Evolutionary conservation across 352 stramenopile genomes (phyloP), one percentile per base, ranked within the genome.

Genomic region (Globisporangium nunn): DNA sequence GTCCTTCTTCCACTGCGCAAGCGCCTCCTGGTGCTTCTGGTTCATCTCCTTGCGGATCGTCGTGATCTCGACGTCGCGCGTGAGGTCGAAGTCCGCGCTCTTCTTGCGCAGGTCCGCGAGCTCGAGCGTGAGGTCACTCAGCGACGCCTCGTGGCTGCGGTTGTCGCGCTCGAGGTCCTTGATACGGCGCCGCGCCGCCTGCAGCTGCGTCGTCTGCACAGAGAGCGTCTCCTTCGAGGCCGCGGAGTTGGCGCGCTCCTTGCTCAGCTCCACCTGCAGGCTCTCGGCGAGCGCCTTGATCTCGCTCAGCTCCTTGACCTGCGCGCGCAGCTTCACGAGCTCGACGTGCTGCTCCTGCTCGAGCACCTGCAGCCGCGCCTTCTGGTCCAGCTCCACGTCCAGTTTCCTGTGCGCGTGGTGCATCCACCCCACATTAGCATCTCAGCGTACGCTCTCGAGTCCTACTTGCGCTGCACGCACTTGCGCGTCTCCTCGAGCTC

Each of bases 401-500:
- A 88, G 69, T 61, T 90, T 88, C 67, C 75, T 85, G 33, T 14
- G 2, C 18, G 10, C 23, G 23, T 23, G 23, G 23, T 23, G 23
- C 46, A 35, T 37, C 3, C 3, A 35, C 14, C 41, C 6, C 41
- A 2, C 35, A 8, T 37, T 8, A 40, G 23, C 23, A 23, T 23
- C 23, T 23, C 23, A 23, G 23, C 23, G 23, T 23, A 23, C 23
- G 23, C 23, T 23, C 23, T 23, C 23, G 23, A 1, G 23, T 23
- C 23, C 23, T 23, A 23, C 23, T 23, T 23, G 23, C 23, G 23
- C 23, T 23, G 3, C n/a, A 50, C 70, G 11, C 67, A 75, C 71
- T 86, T 89, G 54, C 82, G 71, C n/a, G 78, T 86, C 41, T 92
- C 82, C 39, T 93, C 83, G 30, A 93, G 65, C 54, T 93, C 83